Base-by-base conservation (phyloP, 371 early-diverging fungal genomes). In the Mucor piriformis region DNA sequence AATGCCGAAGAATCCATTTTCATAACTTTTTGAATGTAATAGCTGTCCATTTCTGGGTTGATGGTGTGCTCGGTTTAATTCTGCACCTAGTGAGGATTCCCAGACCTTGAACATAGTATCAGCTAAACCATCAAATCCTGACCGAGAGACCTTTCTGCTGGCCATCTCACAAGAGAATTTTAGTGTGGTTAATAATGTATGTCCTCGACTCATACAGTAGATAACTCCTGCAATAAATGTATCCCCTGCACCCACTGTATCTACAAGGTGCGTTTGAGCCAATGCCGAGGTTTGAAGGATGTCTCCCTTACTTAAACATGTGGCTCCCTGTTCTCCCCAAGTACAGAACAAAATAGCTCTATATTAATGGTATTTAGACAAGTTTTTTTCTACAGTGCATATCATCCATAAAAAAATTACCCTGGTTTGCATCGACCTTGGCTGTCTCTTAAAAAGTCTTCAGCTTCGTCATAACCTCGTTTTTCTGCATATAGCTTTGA, bases 221-320 rank as follows among this genome's bases (percentile, higher is more conserved):
- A 89, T 84, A 11, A 82, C 66, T 3, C 87, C 87, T n/a, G 87
- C 90, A 27, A 83, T 79, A 62, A 89, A 89, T 0, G 88, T 86
- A 57, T 89, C 90, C 20, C 90, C 90, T 11, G 87, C 88, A 27
- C 90, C 90, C 35, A 87, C 77, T 6, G 84, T 64, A 48, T 88
- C 88, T 7, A 83, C 70, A 0, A 82, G 73, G 27, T 58, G 66
- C 4, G 37, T 8, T 34, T 55, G 24, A 3, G 11, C 33, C 11
- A 44, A 18, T 29, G 52, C 63, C 8, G 63, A 55, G 10, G 56
- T 42, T 51, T 44, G 51, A 38, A 46, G 25, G 6, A 50, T 23
- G 3, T 73, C 69, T 8, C 80, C 59, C n/a, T 52, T 52, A 11
- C 70, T 66, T 13, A 84, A 82, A 15, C 81, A 66, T 16, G 77